Evolutionary conservation across 495 filamentous ascomycete genomes (phyloP).

Genomic region (Trichoderma erinaceum): DNA sequence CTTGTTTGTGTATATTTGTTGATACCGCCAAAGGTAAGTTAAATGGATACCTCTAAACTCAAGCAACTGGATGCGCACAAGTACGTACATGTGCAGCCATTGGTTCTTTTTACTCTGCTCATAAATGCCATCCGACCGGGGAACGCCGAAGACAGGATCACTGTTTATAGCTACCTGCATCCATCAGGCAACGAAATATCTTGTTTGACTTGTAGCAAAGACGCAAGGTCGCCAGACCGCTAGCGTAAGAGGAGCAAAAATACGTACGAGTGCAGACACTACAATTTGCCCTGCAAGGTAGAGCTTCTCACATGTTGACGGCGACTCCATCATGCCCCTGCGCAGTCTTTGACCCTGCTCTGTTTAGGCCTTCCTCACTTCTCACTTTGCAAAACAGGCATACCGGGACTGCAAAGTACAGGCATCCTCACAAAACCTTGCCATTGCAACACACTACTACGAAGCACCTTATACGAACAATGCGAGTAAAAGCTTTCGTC

Average conservation of each 20-base stretch:
- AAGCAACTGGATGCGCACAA: too few relatives aligned
- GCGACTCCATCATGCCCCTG: conserved; percentile 6
- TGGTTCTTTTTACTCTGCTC: too few relatives aligned
- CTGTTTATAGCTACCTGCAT: not conserved
- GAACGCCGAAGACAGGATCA: not conserved
- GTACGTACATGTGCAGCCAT: too few relatives aligned
- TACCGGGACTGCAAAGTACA: not conserved
- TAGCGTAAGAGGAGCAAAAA: not conserved
- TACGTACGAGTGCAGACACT: not conserved
- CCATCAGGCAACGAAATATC: not conserved
- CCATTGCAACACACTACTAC: not conserved
- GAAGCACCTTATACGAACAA: not conserved
- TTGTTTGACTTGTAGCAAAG: not conserved
- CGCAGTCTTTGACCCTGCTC: not conserved
- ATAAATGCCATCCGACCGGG: not conserved
- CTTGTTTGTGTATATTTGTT: not conserved
- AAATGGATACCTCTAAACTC: too few relatives aligned
- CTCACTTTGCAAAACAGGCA: not conserved
- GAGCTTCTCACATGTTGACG: not conserved
- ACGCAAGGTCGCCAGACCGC: not conserved
- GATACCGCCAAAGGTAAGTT: not conserved
- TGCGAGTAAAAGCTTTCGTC: not conserved
- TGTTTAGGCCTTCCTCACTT: not conserved
- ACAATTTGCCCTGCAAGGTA: not conserved
- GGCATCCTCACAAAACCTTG: not conserved